phyloP scores from a whole-genome alignment of 2,329 filamentous ascomycete species.

The Trichoderma sp. region DNA sequence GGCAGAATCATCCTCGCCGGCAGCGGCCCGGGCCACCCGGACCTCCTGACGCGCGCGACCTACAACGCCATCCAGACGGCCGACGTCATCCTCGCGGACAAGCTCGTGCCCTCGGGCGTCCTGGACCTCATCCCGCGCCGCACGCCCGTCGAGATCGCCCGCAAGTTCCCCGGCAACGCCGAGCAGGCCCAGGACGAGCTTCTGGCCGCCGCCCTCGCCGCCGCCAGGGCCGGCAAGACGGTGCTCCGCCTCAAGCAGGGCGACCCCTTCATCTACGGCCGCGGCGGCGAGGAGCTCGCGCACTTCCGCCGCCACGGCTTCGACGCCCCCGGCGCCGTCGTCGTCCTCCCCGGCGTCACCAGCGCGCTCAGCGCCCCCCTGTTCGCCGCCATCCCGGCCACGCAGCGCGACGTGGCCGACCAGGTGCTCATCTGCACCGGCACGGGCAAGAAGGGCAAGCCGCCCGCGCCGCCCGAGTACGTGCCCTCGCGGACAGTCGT shows the following conservation, averaged over 20 bases:
- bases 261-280: slow-evolving; percentile 93
- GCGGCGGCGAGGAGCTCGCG: slow-evolving; percentile 87
- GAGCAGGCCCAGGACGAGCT: slow-evolving; percentile 92
- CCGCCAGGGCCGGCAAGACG: slow-evolving; percentile 65
- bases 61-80: slow-evolving; percentile 74
- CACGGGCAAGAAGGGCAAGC: slow-evolving; percentile 84
- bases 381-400: slow-evolving; percentile 84
- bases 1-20: slow-evolving; percentile 87
- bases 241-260: slow-evolving; percentile 94
- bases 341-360: slow-evolving; percentile 87
- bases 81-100: slow-evolving; percentile 81
- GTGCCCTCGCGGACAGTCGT: slow-evolving; percentile 79
- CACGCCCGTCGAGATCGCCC: slow-evolving; percentile 86
- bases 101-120: slow-evolving; percentile 81
- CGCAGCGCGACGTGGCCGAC: slow-evolving; percentile 86
- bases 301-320: slow-evolving; percentile 64
- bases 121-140: slow-evolving; percentile 87
- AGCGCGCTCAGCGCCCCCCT: slow-evolving; percentile 84
- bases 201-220: slow-evolving; percentile 73
- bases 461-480: slow-evolving; percentile 80
- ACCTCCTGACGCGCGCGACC: slow-evolving; percentile 82
- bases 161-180: slow-evolving; percentile 97
- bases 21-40: slow-evolving; percentile 88
- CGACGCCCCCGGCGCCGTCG: slow-evolving; percentile 57
- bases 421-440: slow-evolving; percentile 96